phyloP scores from a whole-genome alignment of 805 yeast species.

The Kuraishia cidri region DNA sequence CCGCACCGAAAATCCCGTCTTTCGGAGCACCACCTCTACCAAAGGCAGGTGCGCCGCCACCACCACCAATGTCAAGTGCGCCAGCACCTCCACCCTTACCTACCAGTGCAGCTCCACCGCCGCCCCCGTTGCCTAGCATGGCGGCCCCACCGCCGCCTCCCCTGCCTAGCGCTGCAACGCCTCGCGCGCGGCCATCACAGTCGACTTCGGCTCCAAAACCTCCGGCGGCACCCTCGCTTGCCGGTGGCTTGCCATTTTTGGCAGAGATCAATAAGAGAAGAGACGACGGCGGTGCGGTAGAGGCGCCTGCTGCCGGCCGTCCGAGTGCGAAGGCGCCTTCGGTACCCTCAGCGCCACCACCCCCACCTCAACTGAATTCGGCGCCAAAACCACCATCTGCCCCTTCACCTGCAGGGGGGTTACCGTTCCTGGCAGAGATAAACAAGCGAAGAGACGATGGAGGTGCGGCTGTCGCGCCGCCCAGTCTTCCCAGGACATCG shows the following conservation, averaged over 20 bases:
- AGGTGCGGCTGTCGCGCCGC: too few relatives aligned
- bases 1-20: constrained; percentile 9
- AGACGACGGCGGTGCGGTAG: too few relatives aligned
- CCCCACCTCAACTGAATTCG: too few relatives aligned
- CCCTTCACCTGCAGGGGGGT: constrained; percentile 20
- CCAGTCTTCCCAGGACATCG: too few relatives aligned
- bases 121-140: constrained; percentile 12
- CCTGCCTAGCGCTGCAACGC: too few relatives aligned
- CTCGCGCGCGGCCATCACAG: too few relatives aligned
- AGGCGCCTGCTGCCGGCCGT: too few relatives aligned
- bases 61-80: constrained; percentile 6
- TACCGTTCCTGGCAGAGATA: constrained; percentile 45
- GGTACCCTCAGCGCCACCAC: constrained; percentile 14
- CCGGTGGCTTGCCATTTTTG: constrained; percentile 45
- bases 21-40: too few relatives aligned
- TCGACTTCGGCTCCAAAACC: too few relatives aligned
- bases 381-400: constrained; percentile 4
- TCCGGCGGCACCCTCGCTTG: constrained; percentile 5
- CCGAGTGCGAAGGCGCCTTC: too few relatives aligned
- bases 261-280: constrained; percentile 50
- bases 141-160: constrained; percentile 15
- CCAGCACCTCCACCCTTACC: constrained; percentile 12
- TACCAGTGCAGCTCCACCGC: constrained; percentile 11
- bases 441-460: constrained; percentile 48
- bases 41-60: too few relatives aligned